phyloP scores from a whole-genome alignment of 306 rosid species.

The Medicago lupulina region DNA sequence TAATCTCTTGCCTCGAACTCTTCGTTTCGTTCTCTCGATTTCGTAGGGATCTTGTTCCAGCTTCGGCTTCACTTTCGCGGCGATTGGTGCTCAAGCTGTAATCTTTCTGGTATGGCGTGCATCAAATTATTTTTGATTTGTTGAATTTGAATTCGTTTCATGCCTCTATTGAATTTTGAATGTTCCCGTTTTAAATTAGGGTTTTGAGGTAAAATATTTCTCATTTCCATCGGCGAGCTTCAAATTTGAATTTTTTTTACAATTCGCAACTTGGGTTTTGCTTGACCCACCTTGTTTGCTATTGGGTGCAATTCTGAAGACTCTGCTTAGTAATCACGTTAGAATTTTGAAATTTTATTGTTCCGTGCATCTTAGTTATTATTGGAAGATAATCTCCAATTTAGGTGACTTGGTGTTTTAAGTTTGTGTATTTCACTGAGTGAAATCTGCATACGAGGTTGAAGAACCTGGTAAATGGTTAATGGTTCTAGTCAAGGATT shows the following conservation, averaged over 20 bases:
- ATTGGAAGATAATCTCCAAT: conserved; percentile 1
- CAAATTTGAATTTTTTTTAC: neutral
- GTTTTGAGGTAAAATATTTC: conserved; percentile 40
- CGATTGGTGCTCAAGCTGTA: conserved; percentile 26
- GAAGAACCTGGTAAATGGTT: conserved; percentile 30
- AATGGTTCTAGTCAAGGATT: neutral
- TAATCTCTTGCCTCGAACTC: neutral
- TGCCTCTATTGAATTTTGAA: conserved; percentile 15
- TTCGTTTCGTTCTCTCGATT: neutral
- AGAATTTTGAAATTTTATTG: neutral
- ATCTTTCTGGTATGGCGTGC: conserved; percentile 44
- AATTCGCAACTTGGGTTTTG: neutral
- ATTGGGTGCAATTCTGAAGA: conserved; percentile 21
- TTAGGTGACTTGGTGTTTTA: neutral
- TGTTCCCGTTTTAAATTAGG: conserved; percentile 24
- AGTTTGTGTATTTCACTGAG: conserved; percentile 38
- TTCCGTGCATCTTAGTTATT: neutral
- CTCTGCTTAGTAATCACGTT: neutral
- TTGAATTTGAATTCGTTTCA: neutral
- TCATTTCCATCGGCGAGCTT: conserved; percentile 26
- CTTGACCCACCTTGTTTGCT: neutral
- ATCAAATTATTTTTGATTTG: neutral
- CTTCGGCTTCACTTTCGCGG: conserved; percentile 33
- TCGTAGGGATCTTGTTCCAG: conserved; percentile 24
- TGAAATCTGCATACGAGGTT: conserved; percentile 32